Evolutionary conservation across 176 grass and related monocot genomes (phyloP), one percentile per base, ranked within the genome.

Genomic region (Juncus inflexus): DNA sequence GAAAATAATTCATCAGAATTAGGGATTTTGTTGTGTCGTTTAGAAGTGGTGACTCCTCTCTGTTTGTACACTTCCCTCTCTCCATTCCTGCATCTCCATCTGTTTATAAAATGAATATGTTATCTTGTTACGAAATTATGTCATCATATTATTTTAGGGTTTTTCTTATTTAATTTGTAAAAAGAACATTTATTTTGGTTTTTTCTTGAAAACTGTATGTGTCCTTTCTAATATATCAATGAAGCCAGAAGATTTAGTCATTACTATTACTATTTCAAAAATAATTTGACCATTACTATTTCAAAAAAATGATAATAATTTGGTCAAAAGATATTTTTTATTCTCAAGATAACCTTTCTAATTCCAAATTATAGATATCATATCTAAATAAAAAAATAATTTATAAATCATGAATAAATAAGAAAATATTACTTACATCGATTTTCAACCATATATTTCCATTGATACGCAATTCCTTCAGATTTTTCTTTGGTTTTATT

Each of bases 401-500:
- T 11, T 56, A 13, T 56, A 10, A 56, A 10, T 11, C 0, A 56
- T 56, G 2, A 11, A 56, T 11, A 10, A 56, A 56, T 13, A 11
- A 56, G 11, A 15, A 36, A 61, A 36, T 36, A 5, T 6, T 73
- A 28, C 94, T 89, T 58, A 99, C 94, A 99, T 15, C 91, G 90
- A 67, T 92, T 99, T 67, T 99, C 94, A 52, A 92, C 94, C 94
- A 99, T 92, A 86, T 79, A 99, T 14, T 92, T 99, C 94, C 94
- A 99, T 14, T 99, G 94, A 61, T 89, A 99, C 11, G 94, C 88
- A 8, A 99, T 92, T 66, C 94, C 94, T 92, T 99, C 94, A 0
- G 80, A 63, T 12, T 57, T 60, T 61, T 99, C 85, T 79, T 99
- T 99, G 0, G 88, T 81, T n/a, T 65, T 83, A 13, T 67, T 72